Evolutionary conservation across 2,329 filamentous ascomycete genomes (phyloP).

Genomic region (Coniochaeta prunicola): DNA sequence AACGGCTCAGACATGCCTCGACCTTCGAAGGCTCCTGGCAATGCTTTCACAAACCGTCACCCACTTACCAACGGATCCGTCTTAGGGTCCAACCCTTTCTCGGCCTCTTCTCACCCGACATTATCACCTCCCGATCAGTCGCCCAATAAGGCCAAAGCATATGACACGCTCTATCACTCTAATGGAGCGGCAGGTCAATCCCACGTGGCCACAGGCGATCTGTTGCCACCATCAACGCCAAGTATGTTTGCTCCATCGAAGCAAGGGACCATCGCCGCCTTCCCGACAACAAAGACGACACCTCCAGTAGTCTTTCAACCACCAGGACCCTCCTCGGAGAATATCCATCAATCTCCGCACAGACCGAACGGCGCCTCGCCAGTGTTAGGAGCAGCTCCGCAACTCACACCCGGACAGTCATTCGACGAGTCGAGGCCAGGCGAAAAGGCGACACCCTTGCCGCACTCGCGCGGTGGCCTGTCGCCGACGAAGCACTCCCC

Average conservation of each 20-base stretch:
- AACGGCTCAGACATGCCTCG: background rate
- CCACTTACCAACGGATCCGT: conserved; percentile 20
- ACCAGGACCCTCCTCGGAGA: conserved; percentile 7
- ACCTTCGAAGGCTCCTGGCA: background rate
- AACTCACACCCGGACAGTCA: conserved; percentile 20
- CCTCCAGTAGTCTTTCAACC: conserved; percentile 9
- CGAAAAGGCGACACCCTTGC: conserved; percentile 28
- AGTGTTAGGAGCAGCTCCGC: conserved; percentile 13
- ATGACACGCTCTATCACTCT: conserved; percentile 27
- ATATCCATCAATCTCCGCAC: conserved; percentile 8
- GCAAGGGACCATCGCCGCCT: background rate
- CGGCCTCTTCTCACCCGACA: conserved; percentile 30
- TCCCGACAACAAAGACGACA: conserved; percentile 18
- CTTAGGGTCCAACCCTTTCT: conserved; percentile 29
- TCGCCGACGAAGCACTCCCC: conserved; percentile 48
- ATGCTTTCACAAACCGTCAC: conserved; percentile 5
- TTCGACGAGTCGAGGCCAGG: conserved; percentile 16
- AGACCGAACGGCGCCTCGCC: conserved; percentile 4
- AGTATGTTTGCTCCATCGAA: background rate
- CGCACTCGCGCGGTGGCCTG: conserved; percentile 37
- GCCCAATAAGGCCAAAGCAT: conserved; percentile 30
- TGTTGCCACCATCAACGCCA: background rate
- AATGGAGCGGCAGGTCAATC: conserved; percentile 7
- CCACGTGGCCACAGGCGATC: background rate
- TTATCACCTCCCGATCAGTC: conserved; percentile 33